Evolutionary conservation across 1,284 basidiomycete species (phyloP), one percentile per base, ranked within the genome.

Genomic region (Ganoderma meredithae): DNA sequence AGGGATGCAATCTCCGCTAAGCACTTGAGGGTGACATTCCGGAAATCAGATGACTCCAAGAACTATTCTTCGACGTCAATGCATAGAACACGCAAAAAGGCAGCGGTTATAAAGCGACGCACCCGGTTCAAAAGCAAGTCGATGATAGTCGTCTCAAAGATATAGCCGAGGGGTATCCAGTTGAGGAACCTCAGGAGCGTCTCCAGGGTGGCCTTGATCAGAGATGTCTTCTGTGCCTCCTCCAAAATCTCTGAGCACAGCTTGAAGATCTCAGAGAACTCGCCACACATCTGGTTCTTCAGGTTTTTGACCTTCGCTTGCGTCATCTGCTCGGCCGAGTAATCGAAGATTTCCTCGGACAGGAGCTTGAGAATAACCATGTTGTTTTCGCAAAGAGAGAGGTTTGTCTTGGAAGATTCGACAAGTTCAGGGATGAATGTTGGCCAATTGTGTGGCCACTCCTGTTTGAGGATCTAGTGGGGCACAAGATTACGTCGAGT

Each of bases 371-470:
- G 86, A 79, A 99, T 99, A 79, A 96, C 90, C 98, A 99, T 99
- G 85, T 99, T 99, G 87, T 99, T 99, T 82, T 99, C 98, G 86
- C 98, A 99, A 39, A 99, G 89, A 1, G 95, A 93, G 47, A 99
- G 88, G 78, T 97, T 99, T 53, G 95, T 95, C 81, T 97, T 97
- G 65, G 97, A 99, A 9, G 97, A 98, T 72, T 97, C 93, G 69
- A 99, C 96, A 66, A 99, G 95, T 79, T 99, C 98, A 9, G 96
- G 92, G 77, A 99, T 99, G 84, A 99, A 99, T 15, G 90, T 94
- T 33, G 97, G 97, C 98, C 98, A 99, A 77, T 98, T 97, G 80
- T 99, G 96, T 25, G 97, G 98, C 98, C 98, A 99, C 79, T 99
- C 98, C 85, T 99, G 98, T 83, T 99, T 99, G 74, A 99, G 85